These are phyloP conservation scores for Gypsophila paniculata DNA, from an alignment of 179 eudicot genomes.

Conservation along the genomic window DNA sequence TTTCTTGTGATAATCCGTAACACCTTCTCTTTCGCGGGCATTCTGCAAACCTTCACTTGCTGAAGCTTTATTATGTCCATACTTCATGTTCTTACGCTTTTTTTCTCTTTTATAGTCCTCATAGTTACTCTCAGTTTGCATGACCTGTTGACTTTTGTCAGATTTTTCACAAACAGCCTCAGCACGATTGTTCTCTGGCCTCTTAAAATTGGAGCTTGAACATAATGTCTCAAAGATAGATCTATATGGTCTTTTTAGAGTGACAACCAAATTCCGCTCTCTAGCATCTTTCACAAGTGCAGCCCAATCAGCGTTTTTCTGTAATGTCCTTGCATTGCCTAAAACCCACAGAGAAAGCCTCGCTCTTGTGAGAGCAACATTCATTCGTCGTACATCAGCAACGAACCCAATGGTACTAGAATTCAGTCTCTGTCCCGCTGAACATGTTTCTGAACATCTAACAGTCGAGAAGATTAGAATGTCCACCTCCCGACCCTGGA, in stretches of 20 bases:
- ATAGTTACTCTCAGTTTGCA: slow-evolving; percentile 27
- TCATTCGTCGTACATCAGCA: slow-evolving; percentile 97
- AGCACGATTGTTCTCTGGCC: slow-evolving; percentile 27
- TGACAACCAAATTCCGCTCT: slow-evolving; percentile 59
- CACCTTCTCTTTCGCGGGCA: slow-evolving; percentile 26
- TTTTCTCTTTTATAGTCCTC: slow-evolving; percentile 32
- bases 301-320: slow-evolving; percentile 75
- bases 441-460: slow-evolving; percentile 55
- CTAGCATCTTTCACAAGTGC: slow-evolving; percentile 82
- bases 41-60: slow-evolving; percentile 28
- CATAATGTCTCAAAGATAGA: slow-evolving; percentile 36
- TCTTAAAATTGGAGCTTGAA: slow-evolving; percentile 30
- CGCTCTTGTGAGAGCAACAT: slow-evolving; percentile 97
- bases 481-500: slow-evolving; percentile 98
- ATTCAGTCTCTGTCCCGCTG: slow-evolving; percentile 33
- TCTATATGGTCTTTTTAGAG: slow-evolving; percentile 64
- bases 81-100: slow-evolving; percentile 23
- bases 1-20: slow-evolving; percentile 12
- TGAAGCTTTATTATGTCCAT: slow-evolving; percentile 16
- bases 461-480: slow-evolving; percentile 88
- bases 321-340: slow-evolving; percentile 81
- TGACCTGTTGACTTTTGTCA: slow-evolving; percentile 29
- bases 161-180: slow-evolving; percentile 29
- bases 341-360: slow-evolving; percentile 86
- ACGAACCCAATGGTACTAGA: slow-evolving; percentile 81